Evolutionary conservation across 2,329 filamentous ascomycete genomes (phyloP).

Genomic region (Calonectria pseudoturangicola): DNA sequence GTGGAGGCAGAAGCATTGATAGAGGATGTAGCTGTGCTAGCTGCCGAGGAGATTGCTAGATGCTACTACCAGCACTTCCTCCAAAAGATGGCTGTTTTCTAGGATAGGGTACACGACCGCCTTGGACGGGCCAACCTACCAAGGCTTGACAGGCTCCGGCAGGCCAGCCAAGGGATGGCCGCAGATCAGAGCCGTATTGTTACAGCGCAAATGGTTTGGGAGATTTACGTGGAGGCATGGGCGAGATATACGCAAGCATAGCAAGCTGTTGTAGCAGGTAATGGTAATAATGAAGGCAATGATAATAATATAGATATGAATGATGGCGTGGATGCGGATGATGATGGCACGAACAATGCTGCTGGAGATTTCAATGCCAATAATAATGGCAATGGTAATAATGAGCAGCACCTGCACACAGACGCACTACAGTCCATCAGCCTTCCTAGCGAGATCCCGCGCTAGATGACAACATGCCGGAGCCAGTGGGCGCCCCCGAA

Average conservation of each 20-base stretch:
- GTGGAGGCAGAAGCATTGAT: slow-evolving; percentile 3
- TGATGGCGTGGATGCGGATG: too few relatives aligned
- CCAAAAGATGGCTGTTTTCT: slow-evolving; percentile 31
- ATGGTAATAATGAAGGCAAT: too few relatives aligned
- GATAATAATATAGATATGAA: too few relatives aligned
- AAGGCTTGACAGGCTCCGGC: slow-evolving; percentile 1
- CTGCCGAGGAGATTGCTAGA: slow-evolving; percentile 26
- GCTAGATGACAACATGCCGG: not conserved
- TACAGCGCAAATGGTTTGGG: slow-evolving; percentile 33
- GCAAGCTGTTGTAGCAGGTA: too few relatives aligned
- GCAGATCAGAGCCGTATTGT: slow-evolving; percentile 23
- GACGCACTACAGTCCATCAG: not conserved
- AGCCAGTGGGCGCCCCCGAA: not conserved
- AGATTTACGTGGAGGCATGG: slow-evolving; percentile 35
- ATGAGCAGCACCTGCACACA: too few relatives aligned
- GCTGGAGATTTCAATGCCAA: too few relatives aligned
- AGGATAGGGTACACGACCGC: slow-evolving; percentile 13
- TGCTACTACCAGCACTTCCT: slow-evolving; percentile 36
- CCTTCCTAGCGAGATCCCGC: not conserved
- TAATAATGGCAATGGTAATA: too few relatives aligned
- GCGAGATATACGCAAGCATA: not conserved
- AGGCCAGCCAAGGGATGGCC: not conserved
- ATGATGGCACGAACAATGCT: too few relatives aligned
- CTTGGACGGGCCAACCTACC: slow-evolving; percentile 11
- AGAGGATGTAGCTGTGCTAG: not conserved